Conservation (phyloP, 2,329 filamentous ascomycete species). For the Colletotrichum tamarilloi region DNA sequence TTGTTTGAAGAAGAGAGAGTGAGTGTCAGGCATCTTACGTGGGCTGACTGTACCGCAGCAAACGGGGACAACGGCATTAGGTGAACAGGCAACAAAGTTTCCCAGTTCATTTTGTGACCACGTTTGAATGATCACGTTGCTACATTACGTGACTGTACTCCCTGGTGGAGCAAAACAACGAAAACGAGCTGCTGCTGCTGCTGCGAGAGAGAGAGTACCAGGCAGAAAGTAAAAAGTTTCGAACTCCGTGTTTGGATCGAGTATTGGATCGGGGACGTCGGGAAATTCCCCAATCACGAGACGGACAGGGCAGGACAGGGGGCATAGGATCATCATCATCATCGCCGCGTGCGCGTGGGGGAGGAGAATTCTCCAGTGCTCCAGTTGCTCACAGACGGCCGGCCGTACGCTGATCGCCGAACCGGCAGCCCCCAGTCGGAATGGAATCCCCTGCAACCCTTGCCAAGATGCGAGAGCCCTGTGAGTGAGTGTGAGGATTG, state of each 20-base stretch:
- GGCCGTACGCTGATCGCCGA: not conserved
- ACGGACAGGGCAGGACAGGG: not conserved
- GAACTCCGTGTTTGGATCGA: constrained; percentile 1
- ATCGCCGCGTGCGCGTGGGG: not conserved
- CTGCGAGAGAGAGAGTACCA: too few relatives aligned
- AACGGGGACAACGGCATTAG: not conserved
- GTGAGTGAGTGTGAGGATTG: not conserved
- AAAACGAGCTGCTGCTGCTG: not conserved
- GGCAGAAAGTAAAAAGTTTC: constrained; percentile 1
- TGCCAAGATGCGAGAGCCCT: not conserved
- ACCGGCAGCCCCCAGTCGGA: not conserved
- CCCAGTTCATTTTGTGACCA: not conserved
- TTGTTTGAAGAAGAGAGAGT: not conserved
- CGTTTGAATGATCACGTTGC: not conserved
- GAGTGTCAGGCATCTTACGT: not conserved
- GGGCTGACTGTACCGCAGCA: not conserved
- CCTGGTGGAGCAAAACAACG: not conserved
- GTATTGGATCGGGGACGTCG: not conserved
- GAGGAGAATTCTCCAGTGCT: not conserved
- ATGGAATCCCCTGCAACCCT: not conserved
- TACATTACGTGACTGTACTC: not conserved
- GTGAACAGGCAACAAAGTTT: not conserved
- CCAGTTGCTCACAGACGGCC: not conserved
- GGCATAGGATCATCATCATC: not conserved
- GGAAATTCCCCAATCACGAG: constrained; percentile 2